Evolutionary conservation across 1,139 yeast species (phyloP).

Genomic region (Ogataea hybrid): DNA sequence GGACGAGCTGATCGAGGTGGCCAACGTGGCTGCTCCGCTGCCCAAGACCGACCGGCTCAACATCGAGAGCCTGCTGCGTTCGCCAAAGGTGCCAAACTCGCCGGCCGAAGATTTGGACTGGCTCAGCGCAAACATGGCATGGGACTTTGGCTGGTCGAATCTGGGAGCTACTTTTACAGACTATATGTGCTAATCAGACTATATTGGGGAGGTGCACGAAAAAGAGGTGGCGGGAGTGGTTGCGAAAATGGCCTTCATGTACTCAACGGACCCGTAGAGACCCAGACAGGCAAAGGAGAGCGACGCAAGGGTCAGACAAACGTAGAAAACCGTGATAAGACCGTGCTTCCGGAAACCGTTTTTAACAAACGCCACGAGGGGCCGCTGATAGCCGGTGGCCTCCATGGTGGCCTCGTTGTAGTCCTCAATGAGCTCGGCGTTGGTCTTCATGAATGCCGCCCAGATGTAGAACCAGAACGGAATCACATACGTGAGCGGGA

Average conservation of each 20-base stretch:
- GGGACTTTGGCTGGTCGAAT: constrained; percentile 14
- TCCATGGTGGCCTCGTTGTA: constrained; percentile 12
- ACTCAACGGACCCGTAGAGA: constrained; percentile 35
- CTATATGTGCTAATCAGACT: not conserved
- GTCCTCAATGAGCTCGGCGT: constrained; percentile 4
- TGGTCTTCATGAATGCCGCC: constrained; percentile 11
- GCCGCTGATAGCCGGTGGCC: constrained; percentile 2
- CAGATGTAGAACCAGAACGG: constrained; percentile 36
- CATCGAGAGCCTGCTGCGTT: constrained; percentile 8
- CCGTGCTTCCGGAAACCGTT: constrained; percentile 16
- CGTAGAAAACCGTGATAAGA: constrained; percentile 22
- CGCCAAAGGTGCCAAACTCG: constrained; percentile 5
- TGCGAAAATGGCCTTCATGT: constrained; percentile 27
- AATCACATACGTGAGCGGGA: constrained; percentile 46
- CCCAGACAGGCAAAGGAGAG: constrained; percentile 39
- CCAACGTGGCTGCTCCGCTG: constrained; percentile 22
- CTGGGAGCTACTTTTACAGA: constrained; percentile 3
- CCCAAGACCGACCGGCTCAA: constrained; percentile 11
- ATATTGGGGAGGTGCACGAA: constrained; percentile 30
- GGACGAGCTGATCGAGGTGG: constrained; percentile 20
- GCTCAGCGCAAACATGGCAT: constrained; percentile 7
- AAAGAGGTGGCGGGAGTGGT: constrained; percentile 28
- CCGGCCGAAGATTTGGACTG: constrained; percentile 9
- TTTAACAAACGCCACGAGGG: not conserved
- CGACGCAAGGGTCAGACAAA: constrained; percentile 34